Conservation (phyloP, 2,329 filamentous ascomycete species). For the Albophoma yamanashiensis region DNA sequence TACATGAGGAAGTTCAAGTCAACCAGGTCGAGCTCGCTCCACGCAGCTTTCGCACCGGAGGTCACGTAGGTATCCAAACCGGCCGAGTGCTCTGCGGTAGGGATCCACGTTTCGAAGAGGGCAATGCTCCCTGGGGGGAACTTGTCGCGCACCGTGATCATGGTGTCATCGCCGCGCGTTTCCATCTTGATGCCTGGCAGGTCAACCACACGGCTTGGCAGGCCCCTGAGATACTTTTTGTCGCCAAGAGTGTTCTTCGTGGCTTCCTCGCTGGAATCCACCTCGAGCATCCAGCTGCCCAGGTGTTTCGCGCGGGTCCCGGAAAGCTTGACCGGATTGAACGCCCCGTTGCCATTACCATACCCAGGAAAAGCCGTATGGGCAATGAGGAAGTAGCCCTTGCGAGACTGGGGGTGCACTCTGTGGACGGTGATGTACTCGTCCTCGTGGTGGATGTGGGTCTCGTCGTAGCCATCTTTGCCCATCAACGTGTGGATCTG, state of each 20-base stretch:
- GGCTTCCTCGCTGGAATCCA: constrained; percentile 64
- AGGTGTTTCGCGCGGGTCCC: constrained; percentile 80
- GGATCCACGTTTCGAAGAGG: constrained; percentile 93
- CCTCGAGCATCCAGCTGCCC: constrained; percentile 86
- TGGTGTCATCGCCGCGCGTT: constrained; percentile 59
- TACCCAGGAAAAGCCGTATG: constrained; percentile 93
- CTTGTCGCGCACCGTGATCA: constrained; percentile 67
- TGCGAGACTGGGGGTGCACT: constrained; percentile 83
- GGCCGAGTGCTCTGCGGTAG: constrained; percentile 70
- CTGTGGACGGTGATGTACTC: constrained; percentile 95
- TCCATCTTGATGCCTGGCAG: constrained; percentile 66
- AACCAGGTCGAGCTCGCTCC: constrained; percentile 60
- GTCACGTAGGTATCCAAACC: constrained; percentile 82
- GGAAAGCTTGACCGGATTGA: constrained; percentile 67
- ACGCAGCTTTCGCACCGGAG: constrained; percentile 67
- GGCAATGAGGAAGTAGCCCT: constrained; percentile 90
- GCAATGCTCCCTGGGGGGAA: constrained; percentile 94
- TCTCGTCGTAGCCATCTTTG: constrained; percentile 87
- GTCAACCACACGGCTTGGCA: constrained; percentile 73
- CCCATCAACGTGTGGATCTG: constrained; percentile 94
- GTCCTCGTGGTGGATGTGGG: constrained; percentile 90
- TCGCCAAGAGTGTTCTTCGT: constrained; percentile 57
- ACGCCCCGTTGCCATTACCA: constrained; percentile 69
- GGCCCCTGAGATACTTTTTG: constrained; percentile 60
- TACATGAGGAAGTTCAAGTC: constrained; percentile 92